phyloP scores from a whole-genome alignment of 192 early-diverging fungal genomes.

The Rhizoclosmatium globosum region DNA sequence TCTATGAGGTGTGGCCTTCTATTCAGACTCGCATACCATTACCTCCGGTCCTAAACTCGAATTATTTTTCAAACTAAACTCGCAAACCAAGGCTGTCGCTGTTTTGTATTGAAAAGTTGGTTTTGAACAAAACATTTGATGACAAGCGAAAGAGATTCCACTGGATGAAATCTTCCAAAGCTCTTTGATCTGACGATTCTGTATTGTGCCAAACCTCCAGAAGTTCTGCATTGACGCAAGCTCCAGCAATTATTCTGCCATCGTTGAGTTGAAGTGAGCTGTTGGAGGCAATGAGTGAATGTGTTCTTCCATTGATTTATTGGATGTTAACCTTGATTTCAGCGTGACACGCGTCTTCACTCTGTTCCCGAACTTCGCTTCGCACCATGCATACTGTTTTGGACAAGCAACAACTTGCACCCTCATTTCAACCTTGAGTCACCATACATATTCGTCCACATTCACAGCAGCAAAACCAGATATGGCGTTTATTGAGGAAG shows the following conservation, averaged over 20 bases:
- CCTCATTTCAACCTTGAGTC: no score
- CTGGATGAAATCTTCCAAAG: constrained; percentile 45
- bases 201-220: background rate
- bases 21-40: constrained; percentile 63
- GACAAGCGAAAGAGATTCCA: constrained; percentile 66
- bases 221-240: background rate
- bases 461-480: no score
- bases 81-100: constrained; percentile 58
- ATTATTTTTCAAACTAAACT: constrained; percentile 52
- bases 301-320: no score
- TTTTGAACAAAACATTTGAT: constrained; percentile 56
- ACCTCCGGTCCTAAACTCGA: constrained; percentile 55
- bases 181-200: constrained; percentile 20
- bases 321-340: no score
- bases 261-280: constrained; percentile 36
- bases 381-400: constrained; percentile 73
- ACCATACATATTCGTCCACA: no score
- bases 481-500: no score
- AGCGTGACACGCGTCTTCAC: no score
- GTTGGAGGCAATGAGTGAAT: constrained; percentile 16
- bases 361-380: constrained; percentile 14
- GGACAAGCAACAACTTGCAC: constrained; percentile 76
- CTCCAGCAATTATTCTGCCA: background rate
- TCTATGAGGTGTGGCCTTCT: constrained; percentile 69
- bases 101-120: constrained; percentile 58